Evolutionary conservation across 2,329 filamentous ascomycete species (phyloP), one percentile per base, ranked within the genome.

Genomic region (Xylariaceae sp.): DNA sequence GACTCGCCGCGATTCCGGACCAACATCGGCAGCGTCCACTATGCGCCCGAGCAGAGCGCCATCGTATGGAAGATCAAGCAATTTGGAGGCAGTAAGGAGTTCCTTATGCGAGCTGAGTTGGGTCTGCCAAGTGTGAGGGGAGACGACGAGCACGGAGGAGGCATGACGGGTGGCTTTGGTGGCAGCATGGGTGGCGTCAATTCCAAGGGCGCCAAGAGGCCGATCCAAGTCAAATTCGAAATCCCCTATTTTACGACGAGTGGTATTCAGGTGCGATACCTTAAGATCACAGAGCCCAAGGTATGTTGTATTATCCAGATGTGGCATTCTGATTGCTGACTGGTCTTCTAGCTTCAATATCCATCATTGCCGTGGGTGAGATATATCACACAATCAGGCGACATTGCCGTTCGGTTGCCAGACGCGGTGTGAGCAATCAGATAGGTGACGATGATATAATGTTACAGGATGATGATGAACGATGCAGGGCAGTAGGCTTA

Each of bases 31-130:
- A 89, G 86, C 22, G 93, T 98, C 11, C 93, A 98, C 69, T 98
- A 98, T 63, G 91, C 91, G 3, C 93, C 93, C 1, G 93, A 98
- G 66, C 91, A 95, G 61, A 94, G 88, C 49, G 91, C 91, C 44
- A 98, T 98, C 55, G 87, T 98, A 38, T 98, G 93, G 93, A 98
- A 98, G 74, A 98, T 98, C 65, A 98, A 98, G 74, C 93, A 98
- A 60, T 98, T 98, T 65, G 93, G 93, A 34, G 93, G 93, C n/a
- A 82, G 84, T 55, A 98, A 98, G 68, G 93, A 98, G 63, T 98
- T 98, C 59, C 74, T 98, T 55, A 98, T 98, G 93, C 86, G 93
- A 42, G 93, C 93, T 15, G 93, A 98, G 70, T 76, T 98, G 11
- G 93, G 93, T 37, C 72, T 98, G 33, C 93, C 93, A 0, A 95